phyloP scores from a whole-genome alignment of 352 stramenopile genomes.

The Phytophthora tubulina region DNA sequence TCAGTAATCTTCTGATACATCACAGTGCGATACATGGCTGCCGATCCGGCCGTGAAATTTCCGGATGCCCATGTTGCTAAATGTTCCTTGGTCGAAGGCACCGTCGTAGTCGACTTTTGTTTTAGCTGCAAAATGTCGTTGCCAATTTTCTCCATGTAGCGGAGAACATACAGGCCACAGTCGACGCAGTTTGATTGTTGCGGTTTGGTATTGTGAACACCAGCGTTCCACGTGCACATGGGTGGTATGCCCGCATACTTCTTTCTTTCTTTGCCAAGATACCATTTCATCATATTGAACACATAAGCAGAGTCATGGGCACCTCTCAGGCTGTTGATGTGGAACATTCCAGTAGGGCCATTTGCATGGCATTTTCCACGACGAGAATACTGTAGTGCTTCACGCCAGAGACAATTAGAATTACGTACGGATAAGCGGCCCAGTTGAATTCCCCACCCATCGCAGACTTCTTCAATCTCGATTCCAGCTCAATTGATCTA shows the following conservation, averaged over 20 bases:
- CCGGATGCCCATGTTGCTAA: neutral
- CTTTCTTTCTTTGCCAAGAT: neutral
- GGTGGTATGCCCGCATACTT: neutral
- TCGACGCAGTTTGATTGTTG: neutral
- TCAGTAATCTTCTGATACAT: neutral
- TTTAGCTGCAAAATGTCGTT: neutral
- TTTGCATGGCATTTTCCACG: neutral
- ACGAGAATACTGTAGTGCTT: neutral
- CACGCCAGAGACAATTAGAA: neutral
- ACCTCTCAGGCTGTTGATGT: neutral
- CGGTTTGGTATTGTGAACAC: neutral
- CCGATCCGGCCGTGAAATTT: neutral
- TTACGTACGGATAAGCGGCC: neutral
- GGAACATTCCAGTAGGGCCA: neutral
- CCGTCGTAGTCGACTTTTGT: neutral
- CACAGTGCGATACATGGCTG: neutral
- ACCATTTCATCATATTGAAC: neutral
- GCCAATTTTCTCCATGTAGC: neutral
- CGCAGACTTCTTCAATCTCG: neutral
- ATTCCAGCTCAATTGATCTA: neutral
- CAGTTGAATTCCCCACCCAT: neutral
- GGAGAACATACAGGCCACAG: neutral
- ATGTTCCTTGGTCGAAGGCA: neutral
- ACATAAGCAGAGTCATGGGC: neutral
- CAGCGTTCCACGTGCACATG: neutral